Percentiles rank a stretch among this genome's conserved stretches.
Conservation (phyloP, 495 filamentous ascomycete genomes). For the Neurospora sp. region DNA sequence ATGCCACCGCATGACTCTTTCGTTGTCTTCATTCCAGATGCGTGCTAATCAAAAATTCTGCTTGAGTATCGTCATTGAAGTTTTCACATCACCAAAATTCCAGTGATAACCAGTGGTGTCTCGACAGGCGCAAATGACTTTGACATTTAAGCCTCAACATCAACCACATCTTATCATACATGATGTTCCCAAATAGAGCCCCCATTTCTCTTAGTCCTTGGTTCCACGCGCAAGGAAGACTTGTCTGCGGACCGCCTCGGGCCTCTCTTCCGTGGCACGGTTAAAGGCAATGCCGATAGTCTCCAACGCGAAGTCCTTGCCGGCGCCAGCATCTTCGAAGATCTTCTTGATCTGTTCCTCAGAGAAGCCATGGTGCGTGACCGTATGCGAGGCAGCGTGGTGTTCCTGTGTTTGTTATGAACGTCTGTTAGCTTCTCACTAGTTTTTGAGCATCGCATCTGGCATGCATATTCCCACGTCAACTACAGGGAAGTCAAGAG, state of each 20-base stretch:
- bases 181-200: neutral
- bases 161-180: neutral
- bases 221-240: constrained; percentile 19
- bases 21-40: neutral
- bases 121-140: neutral
- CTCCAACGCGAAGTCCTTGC: constrained; percentile 31
- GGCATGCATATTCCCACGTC: neutral
- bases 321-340: constrained; percentile 42
- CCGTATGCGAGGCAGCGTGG: constrained; percentile 30
- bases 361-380: constrained; percentile 50
- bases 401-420: constrained; percentile 8
- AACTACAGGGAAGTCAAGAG: neutral
- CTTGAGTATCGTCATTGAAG: neutral
- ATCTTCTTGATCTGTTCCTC: constrained; percentile 40
- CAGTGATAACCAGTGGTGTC: neutral
- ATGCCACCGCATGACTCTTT: neutral
- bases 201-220: constrained; percentile 8
- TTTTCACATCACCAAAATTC: neutral
- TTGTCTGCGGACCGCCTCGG: constrained; percentile 7
- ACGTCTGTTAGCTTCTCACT: neutral
- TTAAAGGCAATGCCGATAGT: constrained; percentile 23
- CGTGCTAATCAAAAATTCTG: neutral
- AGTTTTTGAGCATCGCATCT: neutral
- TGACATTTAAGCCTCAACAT: neutral
- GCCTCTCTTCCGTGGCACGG: neutral